Conservation (phyloP, 1,284 basidiomycete genomes). For the Grifola frondosa region DNA sequence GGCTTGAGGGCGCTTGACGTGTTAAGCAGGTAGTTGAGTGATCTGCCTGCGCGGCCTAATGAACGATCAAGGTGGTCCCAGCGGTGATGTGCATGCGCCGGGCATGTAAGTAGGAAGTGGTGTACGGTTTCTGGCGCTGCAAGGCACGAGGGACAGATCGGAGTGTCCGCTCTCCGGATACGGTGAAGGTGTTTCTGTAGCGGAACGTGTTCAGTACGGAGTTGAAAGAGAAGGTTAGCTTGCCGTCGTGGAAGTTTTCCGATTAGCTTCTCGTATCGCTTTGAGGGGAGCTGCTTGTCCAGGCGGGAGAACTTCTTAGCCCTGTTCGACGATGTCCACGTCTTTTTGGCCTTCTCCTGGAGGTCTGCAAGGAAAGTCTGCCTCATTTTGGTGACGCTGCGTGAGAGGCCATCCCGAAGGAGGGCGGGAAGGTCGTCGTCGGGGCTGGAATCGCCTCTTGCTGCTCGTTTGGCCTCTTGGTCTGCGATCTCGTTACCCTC, state of each 20-base stretch:
- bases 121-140: conserved; percentile 19
- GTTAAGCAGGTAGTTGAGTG: not conserved
- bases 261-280: not conserved
- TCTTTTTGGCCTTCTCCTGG: not conserved
- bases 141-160: conserved; percentile 26
- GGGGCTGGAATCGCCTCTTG: conserved; percentile 5
- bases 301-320: not conserved
- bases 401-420: conserved; percentile 15
- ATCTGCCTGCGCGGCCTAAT: not conserved
- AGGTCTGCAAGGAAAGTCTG: conserved; percentile 3
- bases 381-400: conserved; percentile 4
- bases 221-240: conserved; percentile 27
- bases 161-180: conserved; percentile 15
- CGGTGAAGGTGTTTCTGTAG: conserved; percentile 27
- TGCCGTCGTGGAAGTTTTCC: conserved; percentile 10
- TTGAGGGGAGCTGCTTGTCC: conserved; percentile 13
- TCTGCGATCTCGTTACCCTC: conserved; percentile 23
- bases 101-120: conserved; percentile 29
- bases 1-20: not conserved
- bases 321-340: conserved; percentile 11
- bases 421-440: not conserved
- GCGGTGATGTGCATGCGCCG: conserved; percentile 2
- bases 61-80: not conserved
- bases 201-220: conserved; percentile 28
- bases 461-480: conserved; percentile 17